Percentiles rank a stretch among this genome's conserved stretches.
Conservation (phyloP, 2,329 filamentous ascomycete species). For the Monosporascus sp. region DNA sequence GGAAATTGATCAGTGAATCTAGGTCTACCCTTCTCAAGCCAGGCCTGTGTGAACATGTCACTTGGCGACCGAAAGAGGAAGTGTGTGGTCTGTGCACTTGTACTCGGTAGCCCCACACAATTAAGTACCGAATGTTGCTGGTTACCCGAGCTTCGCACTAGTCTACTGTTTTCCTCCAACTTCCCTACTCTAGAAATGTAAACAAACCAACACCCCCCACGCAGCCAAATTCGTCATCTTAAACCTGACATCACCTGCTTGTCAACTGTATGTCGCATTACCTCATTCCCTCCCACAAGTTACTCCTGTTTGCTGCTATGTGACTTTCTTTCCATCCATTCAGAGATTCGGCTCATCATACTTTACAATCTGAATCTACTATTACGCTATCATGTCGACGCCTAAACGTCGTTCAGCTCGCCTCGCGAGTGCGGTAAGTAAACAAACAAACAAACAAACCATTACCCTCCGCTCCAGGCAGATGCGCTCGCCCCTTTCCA, state of each 20-base stretch:
- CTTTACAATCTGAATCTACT: conserved; percentile 2
- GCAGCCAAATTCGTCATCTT: not conserved
- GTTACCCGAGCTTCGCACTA: not conserved
- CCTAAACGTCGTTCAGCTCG: conserved; percentile 37
- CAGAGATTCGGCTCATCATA: not conserved
- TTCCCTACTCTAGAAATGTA: not conserved
- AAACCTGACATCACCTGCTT: not conserved
- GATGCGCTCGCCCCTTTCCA: no score
- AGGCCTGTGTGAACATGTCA: no score
- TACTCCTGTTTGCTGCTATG: not conserved
- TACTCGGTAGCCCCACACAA: no score
- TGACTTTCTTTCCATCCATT: not conserved
- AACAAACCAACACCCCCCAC: not conserved
- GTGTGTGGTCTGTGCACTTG: no score
- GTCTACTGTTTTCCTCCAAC: not conserved
- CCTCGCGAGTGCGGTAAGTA: conserved; percentile 35
- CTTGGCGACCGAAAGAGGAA: no score
- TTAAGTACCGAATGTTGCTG: not conserved
- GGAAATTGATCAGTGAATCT: no score
- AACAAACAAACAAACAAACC: conserved; percentile 5
- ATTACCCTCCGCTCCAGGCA: not conserved
- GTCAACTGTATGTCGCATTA: no score
- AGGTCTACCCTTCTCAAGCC: no score
- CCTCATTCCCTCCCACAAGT: no score
- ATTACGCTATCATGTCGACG: conserved; percentile 24